Conservation (phyloP, 2,329 filamentous ascomycete genomes). For the Rutstroemia sp. region DNA sequence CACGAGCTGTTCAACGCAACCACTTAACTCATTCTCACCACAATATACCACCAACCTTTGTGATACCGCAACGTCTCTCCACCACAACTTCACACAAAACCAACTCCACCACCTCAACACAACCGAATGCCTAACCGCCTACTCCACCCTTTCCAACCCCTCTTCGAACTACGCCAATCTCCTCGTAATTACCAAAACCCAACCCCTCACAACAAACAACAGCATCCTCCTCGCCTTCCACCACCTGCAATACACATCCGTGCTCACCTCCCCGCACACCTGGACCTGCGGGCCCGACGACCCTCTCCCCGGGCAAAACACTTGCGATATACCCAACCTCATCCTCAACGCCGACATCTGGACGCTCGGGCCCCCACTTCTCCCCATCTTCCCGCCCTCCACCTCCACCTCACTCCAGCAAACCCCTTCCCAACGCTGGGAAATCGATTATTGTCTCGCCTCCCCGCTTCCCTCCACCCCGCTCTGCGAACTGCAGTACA, state of each 20-base stretch:
- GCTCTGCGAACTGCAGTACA: constrained; percentile 18
- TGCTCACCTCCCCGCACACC: constrained; percentile 15
- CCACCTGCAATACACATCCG: constrained; percentile 15
- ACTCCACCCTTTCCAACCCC: constrained; percentile 12
- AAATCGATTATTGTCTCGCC: constrained; percentile 20
- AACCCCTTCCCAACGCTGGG: constrained; percentile 8
- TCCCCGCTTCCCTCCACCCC: constrained; percentile 10
- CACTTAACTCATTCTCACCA: background rate
- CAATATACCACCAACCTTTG: background rate
- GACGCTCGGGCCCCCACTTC: constrained; percentile 11
- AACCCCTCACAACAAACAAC: constrained; percentile 9
- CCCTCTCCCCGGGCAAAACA: constrained; percentile 13
- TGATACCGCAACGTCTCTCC: constrained; percentile 1
- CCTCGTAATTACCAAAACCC: constrained; percentile 16
- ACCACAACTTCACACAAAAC: constrained; percentile 2
- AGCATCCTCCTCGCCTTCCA: constrained; percentile 16
- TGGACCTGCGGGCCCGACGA: constrained; percentile 19
- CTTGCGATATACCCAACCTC: constrained; percentile 15
- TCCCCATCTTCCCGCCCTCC: background rate
- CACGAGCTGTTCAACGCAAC: background rate
- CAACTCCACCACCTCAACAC: constrained; percentile 13
- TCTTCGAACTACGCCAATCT: constrained; percentile 14
- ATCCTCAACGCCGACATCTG: constrained; percentile 14
- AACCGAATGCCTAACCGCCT: constrained; percentile 17
- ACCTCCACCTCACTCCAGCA: background rate